A percentile compares a stretch with the other conserved stretches of the same genome.
Conservation (phyloP, 2,329 filamentous ascomycete genomes). For the Massarina eburnea region DNA sequence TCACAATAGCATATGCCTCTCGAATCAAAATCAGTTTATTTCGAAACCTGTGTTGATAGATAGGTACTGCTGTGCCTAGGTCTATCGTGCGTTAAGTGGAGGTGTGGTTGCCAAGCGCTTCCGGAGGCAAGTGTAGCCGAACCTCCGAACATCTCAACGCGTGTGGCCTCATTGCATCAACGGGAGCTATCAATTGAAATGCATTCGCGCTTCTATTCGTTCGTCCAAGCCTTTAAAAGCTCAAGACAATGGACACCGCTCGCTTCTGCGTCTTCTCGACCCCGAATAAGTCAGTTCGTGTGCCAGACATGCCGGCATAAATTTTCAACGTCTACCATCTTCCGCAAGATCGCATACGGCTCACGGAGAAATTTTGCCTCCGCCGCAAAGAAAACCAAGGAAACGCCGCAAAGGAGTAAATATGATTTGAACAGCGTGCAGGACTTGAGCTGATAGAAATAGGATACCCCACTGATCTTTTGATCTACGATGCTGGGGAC, state of each 20-base stretch:
- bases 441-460: not conserved
- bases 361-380: conserved; percentile 12
- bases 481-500: conserved; percentile 43
- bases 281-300: conserved; percentile 20
- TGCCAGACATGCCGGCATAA: conserved; percentile 31
- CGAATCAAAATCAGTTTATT: no score
- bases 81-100: no score
- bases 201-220: conserved; percentile 26
- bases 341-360: conserved; percentile 19
- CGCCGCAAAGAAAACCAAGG: conserved; percentile 21
- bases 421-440: not conserved
- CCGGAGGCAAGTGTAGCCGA: conserved; percentile 25
- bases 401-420: conserved; percentile 27
- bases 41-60: no score
- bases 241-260: conserved; percentile 10
- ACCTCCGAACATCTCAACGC: conserved; percentile 10
- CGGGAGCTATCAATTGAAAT: conserved; percentile 22
- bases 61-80: no score
- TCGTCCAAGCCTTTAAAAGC: conserved; percentile 21
- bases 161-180: conserved; percentile 2
- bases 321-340: conserved; percentile 31
- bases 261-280: not conserved
- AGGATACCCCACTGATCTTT: conserved; percentile 30
- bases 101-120: conserved; percentile 17
- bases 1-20: no score